phyloP scores from a whole-genome alignment of 768 basidiomycete genomes.

The Leccinellum albellum region DNA sequence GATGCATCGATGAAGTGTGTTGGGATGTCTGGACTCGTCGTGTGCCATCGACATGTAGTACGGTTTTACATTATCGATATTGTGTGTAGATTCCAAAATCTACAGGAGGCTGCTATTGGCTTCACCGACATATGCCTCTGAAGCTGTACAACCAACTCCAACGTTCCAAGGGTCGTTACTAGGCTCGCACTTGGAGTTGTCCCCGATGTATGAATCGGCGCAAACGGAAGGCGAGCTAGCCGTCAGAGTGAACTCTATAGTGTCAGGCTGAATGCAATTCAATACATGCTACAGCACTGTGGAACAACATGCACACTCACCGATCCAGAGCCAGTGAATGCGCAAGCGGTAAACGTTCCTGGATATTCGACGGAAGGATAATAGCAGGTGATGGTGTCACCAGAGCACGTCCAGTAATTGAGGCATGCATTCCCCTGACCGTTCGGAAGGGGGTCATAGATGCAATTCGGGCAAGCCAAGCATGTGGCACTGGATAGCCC shows the following conservation, averaged over 20 bases:
- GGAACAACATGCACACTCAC: not conserved
- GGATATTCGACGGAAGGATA: not conserved
- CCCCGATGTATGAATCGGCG: not conserved
- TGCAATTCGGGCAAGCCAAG: constrained; percentile 3
- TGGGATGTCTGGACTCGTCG: too few relatives aligned
- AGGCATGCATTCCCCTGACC: constrained; percentile 1
- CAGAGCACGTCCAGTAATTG: constrained; percentile 9
- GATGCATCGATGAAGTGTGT: too few relatives aligned
- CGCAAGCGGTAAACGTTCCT: not conserved
- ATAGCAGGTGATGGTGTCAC: constrained; percentile 4
- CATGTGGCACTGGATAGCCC: not conserved
- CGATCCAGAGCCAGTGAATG: not conserved
- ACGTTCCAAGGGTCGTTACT: constrained; percentile 7
- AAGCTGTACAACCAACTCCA: not conserved
- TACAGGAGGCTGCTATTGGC: constrained; percentile 4
- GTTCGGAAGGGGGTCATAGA: constrained; percentile 2
- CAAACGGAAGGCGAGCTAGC: constrained; percentile 3
- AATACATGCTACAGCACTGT: not conserved
- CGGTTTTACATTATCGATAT: too few relatives aligned
- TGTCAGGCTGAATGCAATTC: not conserved
- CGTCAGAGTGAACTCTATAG: not conserved
- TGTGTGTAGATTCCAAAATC: not conserved
- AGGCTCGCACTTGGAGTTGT: constrained; percentile 1
- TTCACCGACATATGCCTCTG: constrained; percentile 7
- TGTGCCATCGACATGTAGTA: too few relatives aligned